Base-by-base conservation (phyloP, 2,329 filamentous ascomycete genomes). In the Botrytis aclada region DNA sequence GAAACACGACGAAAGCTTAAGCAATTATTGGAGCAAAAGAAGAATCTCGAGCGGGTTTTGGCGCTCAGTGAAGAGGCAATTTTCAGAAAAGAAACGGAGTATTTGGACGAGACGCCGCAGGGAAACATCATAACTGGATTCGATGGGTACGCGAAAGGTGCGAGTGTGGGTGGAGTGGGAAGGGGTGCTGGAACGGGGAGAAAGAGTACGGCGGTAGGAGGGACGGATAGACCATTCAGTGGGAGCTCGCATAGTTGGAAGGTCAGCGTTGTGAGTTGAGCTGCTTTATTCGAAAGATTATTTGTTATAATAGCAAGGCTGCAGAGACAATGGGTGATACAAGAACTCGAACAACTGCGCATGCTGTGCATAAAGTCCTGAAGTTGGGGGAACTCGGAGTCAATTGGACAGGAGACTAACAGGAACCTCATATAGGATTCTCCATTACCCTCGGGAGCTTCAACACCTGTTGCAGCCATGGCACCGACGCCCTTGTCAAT, bases 101-200 rank as follows among this genome's bases (percentile, higher is more conserved):
- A 99, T 82, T 89, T 99, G 69, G 95, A 98, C 82, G 94, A 94
- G 79, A 97, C 94, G 7, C 91, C 90, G 22, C 89, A 87, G 78
- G 96, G 96, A 62, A 99, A 99, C 84, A 98, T 99, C 81, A 95
- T 99, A 81, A 94, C 93, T 66, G 96, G 96, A 34, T 99, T 99
- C 82, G 96, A 99, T 82, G 97, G 94, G 81, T 99, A 98, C 84
- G 97, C 97, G 85, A 99, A 99, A 83, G 95, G 93, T 71, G 88
- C 87, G 2, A 87, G 87, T 6, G 86, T 90, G 8, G 86, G 89
- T 77, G 85, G 86, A 32, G 65, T 72, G 43, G 71, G 71, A 54
- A 70, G 70, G 18, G 70, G 70, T 6, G 87, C 87, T 7, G 86
- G 90, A 18, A 86, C 88, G 77, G 81, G 92, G 80, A 88, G 90